phyloP scores from a whole-genome alignment of 768 basidiomycete genomes.

The Phylloporus sp. region DNA sequence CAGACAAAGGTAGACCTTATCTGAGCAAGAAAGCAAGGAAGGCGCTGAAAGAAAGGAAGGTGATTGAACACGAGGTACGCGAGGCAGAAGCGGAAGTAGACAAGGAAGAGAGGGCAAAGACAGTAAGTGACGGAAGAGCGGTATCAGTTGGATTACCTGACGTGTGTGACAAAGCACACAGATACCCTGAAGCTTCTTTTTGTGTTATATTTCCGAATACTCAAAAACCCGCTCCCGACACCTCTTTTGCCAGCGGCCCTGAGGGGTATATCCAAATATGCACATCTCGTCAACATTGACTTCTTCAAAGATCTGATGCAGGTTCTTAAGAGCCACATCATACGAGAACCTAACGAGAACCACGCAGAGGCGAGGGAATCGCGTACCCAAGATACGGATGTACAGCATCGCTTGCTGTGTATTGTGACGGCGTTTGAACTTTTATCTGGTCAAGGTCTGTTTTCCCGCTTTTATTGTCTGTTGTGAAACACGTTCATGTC shows the following conservation, averaged over 20 bases:
- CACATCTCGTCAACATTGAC: constrained; percentile 96
- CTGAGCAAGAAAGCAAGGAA: constrained; percentile 92
- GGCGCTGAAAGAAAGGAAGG: constrained; percentile 80
- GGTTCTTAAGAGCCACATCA: constrained; percentile 76
- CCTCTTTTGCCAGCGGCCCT: constrained; percentile 83
- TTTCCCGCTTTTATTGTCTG: constrained; percentile 1
- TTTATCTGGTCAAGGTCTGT: constrained; percentile 86
- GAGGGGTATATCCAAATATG: constrained; percentile 88
- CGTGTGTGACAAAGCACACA: constrained; percentile 66
- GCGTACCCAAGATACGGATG: constrained; percentile 36
- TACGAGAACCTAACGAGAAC: constrained; percentile 43
- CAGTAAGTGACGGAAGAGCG: constrained; percentile 48
- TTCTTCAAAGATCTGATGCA: constrained; percentile 95
- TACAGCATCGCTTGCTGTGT: constrained; percentile 69
- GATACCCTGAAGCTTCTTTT: constrained; percentile 98
- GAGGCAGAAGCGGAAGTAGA: constrained; percentile 95
- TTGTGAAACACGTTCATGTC: constrained; percentile 5
- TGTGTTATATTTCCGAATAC: constrained; percentile 92
- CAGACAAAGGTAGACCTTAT: constrained; percentile 63
- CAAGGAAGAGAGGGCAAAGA: constrained; percentile 79
- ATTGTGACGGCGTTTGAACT: constrained; percentile 98
- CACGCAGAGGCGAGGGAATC: constrained; percentile 35
- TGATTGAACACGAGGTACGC: constrained; percentile 85
- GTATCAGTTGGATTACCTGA: constrained; percentile 12
- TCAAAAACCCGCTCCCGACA: constrained; percentile 80